phyloP scores from a whole-genome alignment of 179 eudicot genomes.

The Actinidia chinensis region DNA sequence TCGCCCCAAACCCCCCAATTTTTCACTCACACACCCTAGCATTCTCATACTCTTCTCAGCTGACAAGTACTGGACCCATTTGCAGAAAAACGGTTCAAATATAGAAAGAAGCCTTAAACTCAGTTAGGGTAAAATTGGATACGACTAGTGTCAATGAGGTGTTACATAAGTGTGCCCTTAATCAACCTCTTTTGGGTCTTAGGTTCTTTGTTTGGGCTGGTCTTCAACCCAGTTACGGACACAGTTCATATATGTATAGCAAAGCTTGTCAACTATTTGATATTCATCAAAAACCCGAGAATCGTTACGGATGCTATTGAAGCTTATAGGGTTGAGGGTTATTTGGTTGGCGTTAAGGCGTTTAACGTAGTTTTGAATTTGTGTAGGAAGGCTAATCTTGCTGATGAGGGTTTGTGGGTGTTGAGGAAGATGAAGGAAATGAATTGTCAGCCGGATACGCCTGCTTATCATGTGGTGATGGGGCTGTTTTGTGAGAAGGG shows the following conservation, averaged over 20 bases:
- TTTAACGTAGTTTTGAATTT: conserved; percentile 63
- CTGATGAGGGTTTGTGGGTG: conserved; percentile 66
- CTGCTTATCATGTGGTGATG: conserved; percentile 64
- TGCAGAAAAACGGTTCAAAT: conserved; percentile 43
- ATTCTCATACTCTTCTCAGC: conserved; percentile 34
- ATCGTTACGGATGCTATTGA: conserved; percentile 47
- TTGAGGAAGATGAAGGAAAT: conserved; percentile 70
- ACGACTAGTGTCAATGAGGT: conserved; percentile 48
- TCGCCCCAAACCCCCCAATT: conserved; percentile 23
- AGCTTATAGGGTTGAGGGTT: conserved; percentile 51
- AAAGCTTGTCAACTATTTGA: conserved; percentile 55
- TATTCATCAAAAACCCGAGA: conserved; percentile 37
- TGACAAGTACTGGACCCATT: conserved; percentile 42
- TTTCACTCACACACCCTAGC: conserved; percentile 20
- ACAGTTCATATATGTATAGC: conserved; percentile 51
- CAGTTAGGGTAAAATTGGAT: conserved; percentile 43
- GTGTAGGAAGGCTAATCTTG: conserved; percentile 63
- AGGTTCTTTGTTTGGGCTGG: conserved; percentile 90
- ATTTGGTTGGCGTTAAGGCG: conserved; percentile 43
- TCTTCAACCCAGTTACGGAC: conserved; percentile 51
- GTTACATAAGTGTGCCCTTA: conserved; percentile 39
- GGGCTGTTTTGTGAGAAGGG: conserved; percentile 61
- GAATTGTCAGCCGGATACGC: conserved; percentile 59
- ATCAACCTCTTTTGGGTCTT: conserved; percentile 60
- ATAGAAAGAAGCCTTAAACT: conserved; percentile 55